A percentile compares a stretch with the other conserved stretches of the same genome.
Conservation (phyloP, 208 protist genomes). For the Acanthamoeba triangularis region DNA sequence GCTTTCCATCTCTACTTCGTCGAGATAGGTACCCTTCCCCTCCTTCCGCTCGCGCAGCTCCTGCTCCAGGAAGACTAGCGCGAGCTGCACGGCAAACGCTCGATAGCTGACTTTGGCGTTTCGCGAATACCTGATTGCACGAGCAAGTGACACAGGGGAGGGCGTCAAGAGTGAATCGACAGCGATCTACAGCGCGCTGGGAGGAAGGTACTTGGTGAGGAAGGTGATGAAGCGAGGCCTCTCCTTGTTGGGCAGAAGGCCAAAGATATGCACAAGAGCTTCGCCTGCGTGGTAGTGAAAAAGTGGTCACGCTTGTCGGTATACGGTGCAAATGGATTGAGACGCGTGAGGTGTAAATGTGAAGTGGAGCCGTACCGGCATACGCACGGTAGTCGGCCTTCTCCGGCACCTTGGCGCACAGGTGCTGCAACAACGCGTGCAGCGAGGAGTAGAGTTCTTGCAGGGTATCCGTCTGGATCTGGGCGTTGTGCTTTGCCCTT, state of each 20-base stretch:
- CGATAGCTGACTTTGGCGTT: slow-evolving; percentile 72
- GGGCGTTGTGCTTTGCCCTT: slow-evolving; percentile 34
- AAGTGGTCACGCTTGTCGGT: neutral
- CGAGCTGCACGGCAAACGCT: slow-evolving; percentile 70
- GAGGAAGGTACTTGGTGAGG: slow-evolving; percentile 9
- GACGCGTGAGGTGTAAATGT: neutral
- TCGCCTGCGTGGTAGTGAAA: neutral
- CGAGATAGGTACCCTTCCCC: slow-evolving; percentile 43
- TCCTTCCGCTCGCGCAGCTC: slow-evolving; percentile 51
- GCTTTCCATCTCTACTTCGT: slow-evolving; percentile 40
- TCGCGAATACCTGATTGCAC: slow-evolving; percentile 28
- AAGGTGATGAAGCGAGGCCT: slow-evolving; percentile 72
- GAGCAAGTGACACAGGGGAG: neutral
- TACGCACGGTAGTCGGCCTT: slow-evolving; percentile 53
- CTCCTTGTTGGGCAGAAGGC: slow-evolving; percentile 42
- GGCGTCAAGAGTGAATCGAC: neutral
- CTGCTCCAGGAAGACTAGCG: slow-evolving; percentile 12
- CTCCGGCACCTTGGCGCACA: slow-evolving; percentile 67
- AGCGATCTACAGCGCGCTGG: neutral
- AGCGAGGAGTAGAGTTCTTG: slow-evolving; percentile 62
- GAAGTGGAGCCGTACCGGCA: neutral
- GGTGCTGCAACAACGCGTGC: slow-evolving; percentile 64
- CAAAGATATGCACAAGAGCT: slow-evolving; percentile 39
- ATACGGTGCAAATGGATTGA: neutral
- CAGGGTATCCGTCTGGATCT: slow-evolving; percentile 6